These are phyloP conservation scores for Hepatocystis sp. DNA, from an alignment of 169 alveolate species.

Conservation along the genomic window DNA sequence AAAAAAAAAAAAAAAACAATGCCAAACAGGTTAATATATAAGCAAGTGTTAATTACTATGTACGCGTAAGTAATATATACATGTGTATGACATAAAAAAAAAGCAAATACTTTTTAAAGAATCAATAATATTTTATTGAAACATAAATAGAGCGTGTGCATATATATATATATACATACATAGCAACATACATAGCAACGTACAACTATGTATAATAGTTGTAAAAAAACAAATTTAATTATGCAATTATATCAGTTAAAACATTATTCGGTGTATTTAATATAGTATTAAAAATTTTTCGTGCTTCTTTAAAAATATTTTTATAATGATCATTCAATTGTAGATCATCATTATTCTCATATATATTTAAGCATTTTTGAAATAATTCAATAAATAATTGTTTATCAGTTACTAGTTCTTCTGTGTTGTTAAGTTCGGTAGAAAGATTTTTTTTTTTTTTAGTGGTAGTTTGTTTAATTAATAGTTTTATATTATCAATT, in stretches of 20 bases:
- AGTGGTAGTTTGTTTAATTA: conserved; percentile 4
- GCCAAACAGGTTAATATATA: too few relatives aligned
- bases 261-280: too few relatives aligned
- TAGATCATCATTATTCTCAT: conserved; percentile 6
- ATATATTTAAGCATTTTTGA: conserved; percentile 13
- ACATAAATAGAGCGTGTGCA: neutral
- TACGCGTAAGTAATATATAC: too few relatives aligned
- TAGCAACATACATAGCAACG: too few relatives aligned
- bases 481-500: conserved; percentile 17
- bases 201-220: too few relatives aligned
- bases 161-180: neutral
- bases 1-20: too few relatives aligned
- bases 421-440: conserved; percentile 8
- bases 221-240: too few relatives aligned
- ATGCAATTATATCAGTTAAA: too few relatives aligned
- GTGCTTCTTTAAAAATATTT: conserved; percentile 36
- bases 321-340: conserved; percentile 55
- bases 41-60: too few relatives aligned
- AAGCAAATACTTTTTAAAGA: too few relatives aligned
- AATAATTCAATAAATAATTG: conserved; percentile 15
- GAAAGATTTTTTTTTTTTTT: conserved; percentile 20
- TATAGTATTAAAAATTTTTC: conserved; percentile 17
- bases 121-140: too few relatives aligned
- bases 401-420: conserved; percentile 32
- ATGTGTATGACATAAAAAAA: too few relatives aligned